phyloP scores from a whole-genome alignment of 805 yeast genomes.

The Kodamaea kakaduensis region DNA sequence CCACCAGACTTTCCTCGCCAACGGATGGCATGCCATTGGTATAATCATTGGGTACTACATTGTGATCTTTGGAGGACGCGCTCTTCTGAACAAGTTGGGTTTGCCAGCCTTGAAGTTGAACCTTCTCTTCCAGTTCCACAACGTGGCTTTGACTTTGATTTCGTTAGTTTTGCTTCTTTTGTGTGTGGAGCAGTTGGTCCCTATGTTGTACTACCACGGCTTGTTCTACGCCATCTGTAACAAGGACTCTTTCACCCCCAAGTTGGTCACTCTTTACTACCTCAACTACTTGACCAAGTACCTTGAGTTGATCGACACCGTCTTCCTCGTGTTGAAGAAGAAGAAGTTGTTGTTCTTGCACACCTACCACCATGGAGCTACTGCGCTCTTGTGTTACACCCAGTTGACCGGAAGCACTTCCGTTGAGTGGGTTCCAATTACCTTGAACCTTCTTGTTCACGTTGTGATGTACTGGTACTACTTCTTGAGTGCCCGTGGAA shows the following conservation, averaged over 20 bases:
- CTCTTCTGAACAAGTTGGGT: slow-evolving; percentile 46
- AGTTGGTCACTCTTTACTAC: slow-evolving; percentile 80
- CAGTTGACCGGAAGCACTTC: slow-evolving; percentile 88
- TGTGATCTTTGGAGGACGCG: slow-evolving; percentile 66
- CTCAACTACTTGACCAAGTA: slow-evolving; percentile 88
- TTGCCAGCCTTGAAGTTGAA: slow-evolving; percentile 70
- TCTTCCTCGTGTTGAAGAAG: slow-evolving; percentile 85
- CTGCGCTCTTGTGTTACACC: slow-evolving; percentile 90
- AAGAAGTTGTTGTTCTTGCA: slow-evolving; percentile 90
- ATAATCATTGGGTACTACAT: slow-evolving; percentile 40
- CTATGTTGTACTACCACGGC: slow-evolving; percentile 72
- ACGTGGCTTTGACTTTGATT: slow-evolving; percentile 64
- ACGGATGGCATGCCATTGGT: slow-evolving; percentile 50
- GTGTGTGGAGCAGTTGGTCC: slow-evolving; percentile 79
- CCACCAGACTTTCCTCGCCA: slow-evolving; percentile 64
- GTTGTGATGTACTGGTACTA: slow-evolving; percentile 98
- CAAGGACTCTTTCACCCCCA: slow-evolving; percentile 74
- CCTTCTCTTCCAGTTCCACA: slow-evolving; percentile 79
- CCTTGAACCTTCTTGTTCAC: slow-evolving; percentile 86
- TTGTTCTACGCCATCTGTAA: slow-evolving; percentile 80
- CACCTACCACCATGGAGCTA: slow-evolving; percentile 97
- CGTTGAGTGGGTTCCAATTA: slow-evolving; percentile 92
- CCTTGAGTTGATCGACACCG: slow-evolving; percentile 85
- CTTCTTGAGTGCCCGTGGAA: slow-evolving; percentile 87
- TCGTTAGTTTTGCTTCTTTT: slow-evolving; percentile 66